These are phyloP conservation scores for Spiraea crenata DNA, from an alignment of 331 rosid species.

Conservation along the genomic window DNA sequence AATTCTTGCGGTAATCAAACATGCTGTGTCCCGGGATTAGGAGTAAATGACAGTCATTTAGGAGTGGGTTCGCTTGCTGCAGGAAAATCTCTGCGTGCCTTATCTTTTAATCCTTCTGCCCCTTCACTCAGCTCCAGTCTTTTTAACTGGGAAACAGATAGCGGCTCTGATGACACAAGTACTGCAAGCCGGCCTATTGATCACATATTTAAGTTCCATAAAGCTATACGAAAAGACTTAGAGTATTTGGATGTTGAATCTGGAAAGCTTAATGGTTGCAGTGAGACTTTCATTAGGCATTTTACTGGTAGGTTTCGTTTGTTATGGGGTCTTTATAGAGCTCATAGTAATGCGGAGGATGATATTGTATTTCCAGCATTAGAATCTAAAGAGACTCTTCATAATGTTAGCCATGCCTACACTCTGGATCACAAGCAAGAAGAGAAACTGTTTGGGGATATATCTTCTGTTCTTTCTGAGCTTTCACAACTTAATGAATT, in stretches of 20 bases:
- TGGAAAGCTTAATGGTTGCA: conserved; percentile 38
- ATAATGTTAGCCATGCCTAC: conserved; percentile 56
- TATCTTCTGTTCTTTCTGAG: conserved; percentile 40
- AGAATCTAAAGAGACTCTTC: conserved; percentile 54
- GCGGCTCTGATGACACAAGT: conserved; percentile 22
- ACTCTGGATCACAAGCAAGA: conserved; percentile 56
- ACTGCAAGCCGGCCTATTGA: conserved; percentile 42
- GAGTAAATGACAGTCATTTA: conserved; percentile 68
- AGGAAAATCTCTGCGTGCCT: conserved; percentile 52
- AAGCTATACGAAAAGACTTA: conserved; percentile 55
- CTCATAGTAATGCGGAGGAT: conserved; percentile 62
- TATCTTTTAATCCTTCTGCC: conserved; percentile 37
- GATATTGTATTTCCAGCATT: conserved; percentile 54
- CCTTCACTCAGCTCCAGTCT: conserved; percentile 48
- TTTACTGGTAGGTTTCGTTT: conserved; percentile 51
- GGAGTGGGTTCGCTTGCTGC: conserved; percentile 74
- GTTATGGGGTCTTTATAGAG: conserved; percentile 55
- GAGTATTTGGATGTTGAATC: conserved; percentile 54
- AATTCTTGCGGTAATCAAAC: conserved; percentile 55
- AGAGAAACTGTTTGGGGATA: conserved; percentile 49
- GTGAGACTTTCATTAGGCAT: conserved; percentile 39
- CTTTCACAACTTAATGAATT: conserved; percentile 35
- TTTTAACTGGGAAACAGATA: conserved; percentile 46
- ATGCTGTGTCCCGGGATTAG: conserved; percentile 88
- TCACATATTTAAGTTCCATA: conserved; percentile 51